phyloP scores from a whole-genome alignment of 1,284 basidiomycete species.

The Volvariella surrecta region DNA sequence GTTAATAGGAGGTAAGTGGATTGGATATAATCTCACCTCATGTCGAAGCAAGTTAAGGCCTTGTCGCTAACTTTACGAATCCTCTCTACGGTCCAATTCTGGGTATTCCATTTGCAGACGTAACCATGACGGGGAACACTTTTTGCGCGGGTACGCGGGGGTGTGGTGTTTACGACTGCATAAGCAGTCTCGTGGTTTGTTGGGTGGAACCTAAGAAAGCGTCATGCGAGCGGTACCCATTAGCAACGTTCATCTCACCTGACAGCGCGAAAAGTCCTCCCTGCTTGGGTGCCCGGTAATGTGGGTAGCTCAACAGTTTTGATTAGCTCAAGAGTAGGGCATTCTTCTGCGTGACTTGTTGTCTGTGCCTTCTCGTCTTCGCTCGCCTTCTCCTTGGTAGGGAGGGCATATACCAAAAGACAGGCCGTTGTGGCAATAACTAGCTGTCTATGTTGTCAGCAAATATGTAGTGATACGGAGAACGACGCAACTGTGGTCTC shows the following conservation, averaged over 20 bases:
- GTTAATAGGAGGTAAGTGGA: constrained; percentile 1
- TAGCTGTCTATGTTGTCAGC: constrained; percentile 32
- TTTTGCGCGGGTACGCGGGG: constrained; percentile 46
- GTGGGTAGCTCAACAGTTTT: constrained; percentile 47
- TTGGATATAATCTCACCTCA: constrained; percentile 47
- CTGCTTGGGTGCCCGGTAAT: constrained; percentile 34
- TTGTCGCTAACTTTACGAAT: constrained; percentile 64
- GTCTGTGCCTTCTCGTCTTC: constrained; percentile 28
- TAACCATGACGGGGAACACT: constrained; percentile 48
- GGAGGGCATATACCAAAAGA: constrained; percentile 55
- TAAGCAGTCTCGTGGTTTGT: constrained; percentile 47
- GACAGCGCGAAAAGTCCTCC: constrained; percentile 67
- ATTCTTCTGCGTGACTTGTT: constrained; percentile 13
- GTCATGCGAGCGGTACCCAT: background rate
- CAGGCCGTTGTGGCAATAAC: constrained; percentile 56
- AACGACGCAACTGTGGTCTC: constrained; percentile 20
- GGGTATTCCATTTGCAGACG: constrained; percentile 56
- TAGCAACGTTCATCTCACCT: constrained; percentile 33
- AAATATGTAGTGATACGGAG: constrained; percentile 2
- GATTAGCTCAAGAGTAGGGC: constrained; percentile 32
- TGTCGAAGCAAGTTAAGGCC: constrained; percentile 79
- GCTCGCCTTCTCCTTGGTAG: constrained; percentile 18
- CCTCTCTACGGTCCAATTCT: constrained; percentile 49
- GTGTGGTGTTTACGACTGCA: constrained; percentile 67
- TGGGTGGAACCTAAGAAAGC: constrained; percentile 49